Conservation (phyloP, 2,329 filamentous ascomycete genomes). For the Emmonsiellopsis sp. region DNA sequence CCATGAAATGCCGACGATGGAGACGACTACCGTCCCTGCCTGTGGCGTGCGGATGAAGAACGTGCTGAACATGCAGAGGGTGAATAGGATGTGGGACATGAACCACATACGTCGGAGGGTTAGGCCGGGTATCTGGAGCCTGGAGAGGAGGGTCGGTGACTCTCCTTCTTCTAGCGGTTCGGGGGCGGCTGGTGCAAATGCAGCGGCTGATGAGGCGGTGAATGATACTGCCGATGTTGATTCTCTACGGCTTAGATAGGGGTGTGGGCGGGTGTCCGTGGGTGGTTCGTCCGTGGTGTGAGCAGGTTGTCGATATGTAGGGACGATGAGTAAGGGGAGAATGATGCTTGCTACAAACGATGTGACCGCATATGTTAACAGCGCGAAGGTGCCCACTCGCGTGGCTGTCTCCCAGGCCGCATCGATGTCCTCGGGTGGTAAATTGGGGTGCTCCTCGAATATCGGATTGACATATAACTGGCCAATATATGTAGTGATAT, state of each 20-base stretch:
- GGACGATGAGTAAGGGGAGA: conserved; percentile 75
- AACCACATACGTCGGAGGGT: conserved; percentile 87
- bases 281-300: conserved; percentile 5
- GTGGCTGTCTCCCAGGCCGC: conserved; percentile 75
- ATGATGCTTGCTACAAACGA: conserved; percentile 74
- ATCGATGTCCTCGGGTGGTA: conserved; percentile 68
- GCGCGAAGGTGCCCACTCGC: conserved; percentile 75
- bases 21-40: conserved; percentile 67
- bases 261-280: conserved; percentile 10
- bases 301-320: conserved; percentile 50
- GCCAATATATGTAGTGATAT: conserved; percentile 87
- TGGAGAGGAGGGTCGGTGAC: conserved; percentile 40
- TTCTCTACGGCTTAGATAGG: conserved; percentile 16
- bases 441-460: conserved; percentile 65
- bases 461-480: conserved; percentile 85
- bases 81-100: conserved; percentile 73
- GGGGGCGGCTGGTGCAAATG: conserved; percentile 11
- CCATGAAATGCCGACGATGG: conserved; percentile 81
- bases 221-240: conserved; percentile 25
- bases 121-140: conserved; percentile 67
- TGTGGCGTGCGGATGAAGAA: conserved; percentile 64
- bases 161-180: conserved; percentile 8
- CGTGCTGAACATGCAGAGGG: conserved; percentile 70
- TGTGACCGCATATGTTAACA: conserved; percentile 79
- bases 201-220: conserved; percentile 22